A percentile compares a stretch with the other conserved stretches of the same genome.
Conservation (phyloP, 495 filamentous ascomycete genomes). For the Penicillium cosmopolitanum region DNA sequence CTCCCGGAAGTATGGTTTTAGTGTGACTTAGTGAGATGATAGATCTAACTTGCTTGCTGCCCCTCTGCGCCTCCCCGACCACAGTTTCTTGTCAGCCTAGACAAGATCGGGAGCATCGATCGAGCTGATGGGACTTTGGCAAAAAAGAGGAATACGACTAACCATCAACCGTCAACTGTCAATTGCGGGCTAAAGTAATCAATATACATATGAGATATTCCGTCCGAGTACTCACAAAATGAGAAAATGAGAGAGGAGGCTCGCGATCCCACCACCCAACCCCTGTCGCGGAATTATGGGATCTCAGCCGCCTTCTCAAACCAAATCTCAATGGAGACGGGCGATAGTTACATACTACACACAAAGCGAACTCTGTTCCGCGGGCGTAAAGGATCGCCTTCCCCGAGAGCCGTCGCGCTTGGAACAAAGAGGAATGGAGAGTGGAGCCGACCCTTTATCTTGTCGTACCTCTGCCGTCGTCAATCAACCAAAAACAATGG, state of each 20-base stretch:
- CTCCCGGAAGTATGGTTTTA: conserved; percentile 46
- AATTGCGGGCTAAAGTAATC: no score
- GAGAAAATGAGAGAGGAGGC: neutral
- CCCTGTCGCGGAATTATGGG: conserved; percentile 15
- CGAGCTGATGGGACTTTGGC: neutral
- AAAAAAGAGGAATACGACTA: neutral
- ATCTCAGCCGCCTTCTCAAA: conserved; percentile 16
- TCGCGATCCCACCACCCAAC: conserved; percentile 8
- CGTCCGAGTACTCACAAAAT: no score
- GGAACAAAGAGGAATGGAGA: conserved; percentile 4
- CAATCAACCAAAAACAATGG: conserved; percentile 26
- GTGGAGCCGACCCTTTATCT: conserved; percentile 11
- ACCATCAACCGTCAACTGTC: no score
- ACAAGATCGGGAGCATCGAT: conserved; percentile 6
- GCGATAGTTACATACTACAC: conserved; percentile 9
- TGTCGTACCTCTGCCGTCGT: conserved; percentile 8
- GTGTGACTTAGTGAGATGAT: conserved; percentile 49
- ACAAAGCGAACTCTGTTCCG: conserved; percentile 16
- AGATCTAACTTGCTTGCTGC: conserved; percentile 42
- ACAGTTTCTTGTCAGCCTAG: conserved; percentile 7
- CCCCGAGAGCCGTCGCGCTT: conserved; percentile 15
- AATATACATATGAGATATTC: no score
- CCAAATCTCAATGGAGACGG: conserved; percentile 10
- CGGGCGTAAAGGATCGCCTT: conserved; percentile 22
- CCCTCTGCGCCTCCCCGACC: conserved; percentile 27